Conservation (phyloP, 495 filamentous ascomycete species). For the Aspergillus heteromorphus region DNA sequence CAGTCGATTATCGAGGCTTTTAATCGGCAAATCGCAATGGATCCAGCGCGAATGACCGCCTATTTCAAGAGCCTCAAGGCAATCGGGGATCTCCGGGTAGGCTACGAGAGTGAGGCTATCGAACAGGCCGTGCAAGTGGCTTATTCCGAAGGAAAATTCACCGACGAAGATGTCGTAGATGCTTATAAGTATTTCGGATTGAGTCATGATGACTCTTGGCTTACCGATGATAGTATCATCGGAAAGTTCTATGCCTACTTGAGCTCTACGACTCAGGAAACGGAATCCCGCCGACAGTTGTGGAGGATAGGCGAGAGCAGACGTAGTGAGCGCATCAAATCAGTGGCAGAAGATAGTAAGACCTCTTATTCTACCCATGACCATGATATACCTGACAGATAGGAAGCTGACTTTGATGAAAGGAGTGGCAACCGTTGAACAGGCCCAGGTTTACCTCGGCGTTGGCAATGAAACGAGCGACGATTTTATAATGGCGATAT, state of each 20-base stretch:
- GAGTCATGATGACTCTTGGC: constrained; percentile 23
- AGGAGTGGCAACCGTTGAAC: constrained; percentile 56
- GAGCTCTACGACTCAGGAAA: constrained; percentile 40
- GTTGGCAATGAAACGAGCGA: constrained; percentile 47
- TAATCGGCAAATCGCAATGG: constrained; percentile 33
- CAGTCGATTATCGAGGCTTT: constrained; percentile 33
- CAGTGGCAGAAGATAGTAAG: constrained; percentile 51
- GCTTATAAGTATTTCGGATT: constrained; percentile 54
- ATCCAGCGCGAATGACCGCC: constrained; percentile 22
- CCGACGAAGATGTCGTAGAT: constrained; percentile 47
- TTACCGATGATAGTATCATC: constrained; percentile 54
- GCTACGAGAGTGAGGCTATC: constrained; percentile 30
- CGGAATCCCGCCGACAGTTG: constrained; percentile 47
- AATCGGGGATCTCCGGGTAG: constrained; percentile 30
- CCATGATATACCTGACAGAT: too few species aligned
- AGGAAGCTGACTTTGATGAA: constrained; percentile 10
- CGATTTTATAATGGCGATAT: constrained; percentile 57
- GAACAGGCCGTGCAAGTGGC: constrained; percentile 33
- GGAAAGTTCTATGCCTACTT: constrained; percentile 52
- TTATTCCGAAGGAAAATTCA: constrained; percentile 39
- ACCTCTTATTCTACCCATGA: not conserved
- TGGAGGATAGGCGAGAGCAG: constrained; percentile 51
- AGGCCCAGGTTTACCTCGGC: constrained; percentile 55
- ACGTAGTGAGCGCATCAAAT: constrained; percentile 47
- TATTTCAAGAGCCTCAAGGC: constrained; percentile 35